Conservation (phyloP, 2,329 filamentous ascomycete genomes). For the Hypoxylon sp. region DNA sequence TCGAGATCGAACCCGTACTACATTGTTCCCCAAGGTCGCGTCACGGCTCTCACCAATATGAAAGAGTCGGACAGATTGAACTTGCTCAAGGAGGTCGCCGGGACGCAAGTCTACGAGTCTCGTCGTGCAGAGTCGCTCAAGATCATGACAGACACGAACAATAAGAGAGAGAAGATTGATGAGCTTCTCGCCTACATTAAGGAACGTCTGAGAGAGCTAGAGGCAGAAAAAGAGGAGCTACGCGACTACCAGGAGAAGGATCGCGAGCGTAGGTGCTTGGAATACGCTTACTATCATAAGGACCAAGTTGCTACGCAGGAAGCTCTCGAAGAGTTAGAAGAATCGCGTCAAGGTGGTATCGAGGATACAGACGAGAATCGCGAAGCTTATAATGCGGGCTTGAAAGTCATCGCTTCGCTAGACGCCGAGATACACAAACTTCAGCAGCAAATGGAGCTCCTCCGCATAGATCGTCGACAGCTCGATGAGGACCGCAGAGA, state of each 20-base stretch:
- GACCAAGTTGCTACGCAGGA: slow-evolving; percentile 85
- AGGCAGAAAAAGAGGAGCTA: slow-evolving; percentile 97
- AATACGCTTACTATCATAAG: slow-evolving; percentile 94
- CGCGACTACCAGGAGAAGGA: slow-evolving; percentile 96
- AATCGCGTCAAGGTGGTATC: slow-evolving; percentile 82
- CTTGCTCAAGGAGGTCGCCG: slow-evolving; percentile 96
- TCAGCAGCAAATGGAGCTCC: slow-evolving; percentile 85
- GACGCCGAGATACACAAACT: slow-evolving; percentile 85
- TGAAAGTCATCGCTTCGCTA: slow-evolving; percentile 82
- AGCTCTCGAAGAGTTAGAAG: slow-evolving; percentile 86
- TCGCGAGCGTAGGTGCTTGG: slow-evolving; percentile 88
- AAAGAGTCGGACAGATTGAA: slow-evolving; percentile 93
- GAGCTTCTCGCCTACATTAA: slow-evolving; percentile 93
- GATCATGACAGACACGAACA: slow-evolving; percentile 97
- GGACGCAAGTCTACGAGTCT: slow-evolving; percentile 96
- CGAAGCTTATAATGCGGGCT: slow-evolving; percentile 80
- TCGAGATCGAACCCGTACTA: slow-evolving; percentile 99
- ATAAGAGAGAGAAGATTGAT: slow-evolving; percentile 94
- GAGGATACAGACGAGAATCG: slow-evolving; percentile 88
- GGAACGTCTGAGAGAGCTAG: slow-evolving; percentile 87
- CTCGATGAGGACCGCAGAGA: slow-evolving; percentile 92
- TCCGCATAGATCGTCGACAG: slow-evolving; percentile 87
- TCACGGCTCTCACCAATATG: slow-evolving; percentile 98
- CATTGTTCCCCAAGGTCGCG: slow-evolving; percentile 96
- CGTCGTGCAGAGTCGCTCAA: slow-evolving; percentile 92